Conservation (phyloP, 306 rosid genomes). For the Vigna hirtella region DNA sequence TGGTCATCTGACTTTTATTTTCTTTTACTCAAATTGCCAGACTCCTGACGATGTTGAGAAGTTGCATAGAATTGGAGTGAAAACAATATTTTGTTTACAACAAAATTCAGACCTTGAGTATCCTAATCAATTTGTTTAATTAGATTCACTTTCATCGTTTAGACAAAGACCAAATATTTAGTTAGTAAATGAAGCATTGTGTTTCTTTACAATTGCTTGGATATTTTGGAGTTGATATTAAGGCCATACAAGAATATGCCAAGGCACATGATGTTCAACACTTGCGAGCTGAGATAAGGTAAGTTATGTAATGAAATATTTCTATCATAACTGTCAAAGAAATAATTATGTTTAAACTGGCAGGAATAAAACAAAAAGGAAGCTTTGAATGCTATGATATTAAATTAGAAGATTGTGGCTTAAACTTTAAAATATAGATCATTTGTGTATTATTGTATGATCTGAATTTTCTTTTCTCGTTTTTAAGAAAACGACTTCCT, state of each 20-base stretch:
- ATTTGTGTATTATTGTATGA: background rate
- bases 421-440: background rate
- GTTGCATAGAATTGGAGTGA: constrained; percentile 88
- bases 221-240: constrained; percentile 93
- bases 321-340: constrained; percentile 5
- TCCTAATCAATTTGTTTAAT: constrained; percentile 52
- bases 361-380: background rate
- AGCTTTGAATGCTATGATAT: constrained; percentile 2
- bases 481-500: background rate
- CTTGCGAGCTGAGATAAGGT: constrained; percentile 97
- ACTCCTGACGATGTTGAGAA: constrained; percentile 90
- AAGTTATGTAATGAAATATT: constrained; percentile 38
- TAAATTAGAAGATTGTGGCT: background rate
- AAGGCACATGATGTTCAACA: constrained; percentile 79
- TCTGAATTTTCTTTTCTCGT: background rate
- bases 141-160: constrained; percentile 35
- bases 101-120: constrained; percentile 92
- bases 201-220: constrained; percentile 62
- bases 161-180: constrained; percentile 36
- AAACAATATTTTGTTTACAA: constrained; percentile 94
- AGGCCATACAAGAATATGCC: constrained; percentile 81
- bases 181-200: constrained; percentile 30
- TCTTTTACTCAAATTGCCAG: constrained; percentile 50
- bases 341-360: background rate
- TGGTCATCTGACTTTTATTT: constrained; percentile 33